phyloP scores from a whole-genome alignment of 2,329 filamentous ascomycete genomes.

The Sarocladium brachiariae region DNA sequence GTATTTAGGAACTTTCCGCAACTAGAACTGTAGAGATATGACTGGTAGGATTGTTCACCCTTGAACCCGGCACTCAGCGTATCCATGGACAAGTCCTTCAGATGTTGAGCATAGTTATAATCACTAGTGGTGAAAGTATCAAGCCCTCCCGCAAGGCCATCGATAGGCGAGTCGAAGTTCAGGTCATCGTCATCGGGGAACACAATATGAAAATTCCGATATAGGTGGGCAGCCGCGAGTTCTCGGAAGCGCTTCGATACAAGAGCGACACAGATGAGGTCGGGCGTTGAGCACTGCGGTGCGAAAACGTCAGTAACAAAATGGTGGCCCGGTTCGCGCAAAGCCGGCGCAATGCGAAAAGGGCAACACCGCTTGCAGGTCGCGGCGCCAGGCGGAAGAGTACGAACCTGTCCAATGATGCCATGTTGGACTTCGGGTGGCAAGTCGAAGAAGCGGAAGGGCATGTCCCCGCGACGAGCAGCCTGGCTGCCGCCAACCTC shows the following conservation, averaged over 20 bases:
- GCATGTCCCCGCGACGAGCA: not conserved
- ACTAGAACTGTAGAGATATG: slow-evolving; percentile 47
- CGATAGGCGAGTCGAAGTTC: slow-evolving; percentile 44
- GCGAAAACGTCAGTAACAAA: not conserved
- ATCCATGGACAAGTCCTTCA: slow-evolving; percentile 50
- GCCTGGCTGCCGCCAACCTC: slow-evolving; percentile 1
- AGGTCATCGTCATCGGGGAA: slow-evolving; percentile 54
- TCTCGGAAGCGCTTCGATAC: slow-evolving; percentile 52
- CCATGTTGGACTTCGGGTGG: not conserved
- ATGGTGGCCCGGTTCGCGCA: not conserved
- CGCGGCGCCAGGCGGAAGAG: not conserved
- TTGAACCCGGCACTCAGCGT: slow-evolving; percentile 45
- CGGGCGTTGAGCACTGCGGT: slow-evolving; percentile 41
- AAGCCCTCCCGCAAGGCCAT: slow-evolving; percentile 50
- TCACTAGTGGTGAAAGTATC: slow-evolving; percentile 57
- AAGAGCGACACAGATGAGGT: slow-evolving; percentile 51
- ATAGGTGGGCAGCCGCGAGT: slow-evolving; percentile 50
- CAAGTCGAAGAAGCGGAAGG: slow-evolving; percentile 7
- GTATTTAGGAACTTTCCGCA: slow-evolving; percentile 61
- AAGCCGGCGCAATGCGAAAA: slow-evolving; percentile 4
- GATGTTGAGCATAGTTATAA: slow-evolving; percentile 54
- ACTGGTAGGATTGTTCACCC: slow-evolving; percentile 46
- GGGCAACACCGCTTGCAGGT: not conserved
- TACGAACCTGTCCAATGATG: not conserved
- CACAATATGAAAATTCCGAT: slow-evolving; percentile 53